Evolutionary conservation across 2,329 filamentous ascomycete species (phyloP).

Genomic region (Clarireedia monteithiana): DNA sequence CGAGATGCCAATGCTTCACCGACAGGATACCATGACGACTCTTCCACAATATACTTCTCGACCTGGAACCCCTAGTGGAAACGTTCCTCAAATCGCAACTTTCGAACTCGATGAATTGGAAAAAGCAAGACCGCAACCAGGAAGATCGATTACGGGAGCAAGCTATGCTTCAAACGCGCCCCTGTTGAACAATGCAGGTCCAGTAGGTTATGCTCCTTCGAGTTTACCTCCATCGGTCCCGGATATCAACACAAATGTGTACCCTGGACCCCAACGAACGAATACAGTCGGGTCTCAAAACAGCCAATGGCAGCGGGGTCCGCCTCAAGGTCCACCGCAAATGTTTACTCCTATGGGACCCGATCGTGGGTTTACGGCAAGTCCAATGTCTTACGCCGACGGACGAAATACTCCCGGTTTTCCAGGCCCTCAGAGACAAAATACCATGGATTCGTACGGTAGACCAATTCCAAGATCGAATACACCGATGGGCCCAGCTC

Average conservation of each 20-base stretch:
- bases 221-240: conserved; percentile 24
- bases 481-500: conserved; percentile 19
- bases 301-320: conserved; percentile 21
- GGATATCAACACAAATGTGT: conserved; percentile 18
- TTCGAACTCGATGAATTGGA: conserved; percentile 45
- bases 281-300: conserved; percentile 22
- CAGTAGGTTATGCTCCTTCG: conserved; percentile 45
- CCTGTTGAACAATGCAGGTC: conserved; percentile 49
- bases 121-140: conserved; percentile 41
- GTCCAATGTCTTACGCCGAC: conserved; percentile 24
- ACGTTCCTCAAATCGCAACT: conserved; percentile 32
- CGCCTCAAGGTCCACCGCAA: conserved; percentile 16
- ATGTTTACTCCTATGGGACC: conserved; percentile 24
- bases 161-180: conserved; percentile 59
- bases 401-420: conserved; percentile 8
- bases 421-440: conserved; percentile 5
- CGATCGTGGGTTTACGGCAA: conserved; percentile 24
- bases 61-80: conserved; percentile 43
- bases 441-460: conserved; percentile 19
- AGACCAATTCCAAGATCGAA: conserved; percentile 25
- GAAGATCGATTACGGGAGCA: conserved; percentile 43
- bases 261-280: conserved; percentile 20
- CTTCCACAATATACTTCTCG: conserved; percentile 56
- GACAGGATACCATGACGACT: conserved; percentile 53
- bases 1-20: conserved; percentile 49